Base-by-base conservation (phyloP, 371 early-diverging fungal species). In the Apophysomyces trapeziformis region DNA sequence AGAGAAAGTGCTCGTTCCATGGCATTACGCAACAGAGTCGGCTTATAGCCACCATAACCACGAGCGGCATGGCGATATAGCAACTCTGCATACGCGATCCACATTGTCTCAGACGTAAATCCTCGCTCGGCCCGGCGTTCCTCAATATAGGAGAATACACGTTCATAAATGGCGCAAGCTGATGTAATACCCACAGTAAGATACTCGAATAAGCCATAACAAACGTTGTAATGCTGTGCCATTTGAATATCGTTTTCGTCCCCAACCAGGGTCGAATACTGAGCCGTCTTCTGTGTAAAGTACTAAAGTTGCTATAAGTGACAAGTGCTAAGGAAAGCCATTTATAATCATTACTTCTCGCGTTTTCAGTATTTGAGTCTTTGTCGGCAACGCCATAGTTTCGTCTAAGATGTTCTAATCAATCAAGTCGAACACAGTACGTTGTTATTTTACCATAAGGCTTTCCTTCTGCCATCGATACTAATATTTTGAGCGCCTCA, bases 171-270 rank as follows among this genome's bases (percentile, higher is more conserved):
- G 38, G 63, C 60, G 39, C 73, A 73, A 4, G 83, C 89, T 16
- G 80, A 76, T 8, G 75, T 79, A 0, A 87, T 59, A 7, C 74
- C 84, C 50, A 76, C 76, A 7, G 74, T 70, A 13, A 91, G 72
- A 50, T 89, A 90, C 62, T 87, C 86, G 63, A 89, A 85, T 56
- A 85, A 69, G 0, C 80, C 85, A 58, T 68, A 74, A 66, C 87
- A 87, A 11, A 79, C 71, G 37, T 78, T 73, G 46, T 70, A 67
- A 56, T 82, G 71, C 37, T 76, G 63, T 0, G 81, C 77, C 13
- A 61, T 64, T 35, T 76, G 71, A 38, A 74, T 69, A 61, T 81
- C 80, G 8, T 38, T 13, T 61, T 64, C 67, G 8, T 69, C 69
- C 57, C 56, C 67, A 11, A 76, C 69, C 35, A 72, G 62, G 38